Percentiles rank a stretch among this genome's conserved stretches.
Conservation (phyloP, 225 moss, liverwort and hornwort species). For the Marchantia polymorpha region DNA sequence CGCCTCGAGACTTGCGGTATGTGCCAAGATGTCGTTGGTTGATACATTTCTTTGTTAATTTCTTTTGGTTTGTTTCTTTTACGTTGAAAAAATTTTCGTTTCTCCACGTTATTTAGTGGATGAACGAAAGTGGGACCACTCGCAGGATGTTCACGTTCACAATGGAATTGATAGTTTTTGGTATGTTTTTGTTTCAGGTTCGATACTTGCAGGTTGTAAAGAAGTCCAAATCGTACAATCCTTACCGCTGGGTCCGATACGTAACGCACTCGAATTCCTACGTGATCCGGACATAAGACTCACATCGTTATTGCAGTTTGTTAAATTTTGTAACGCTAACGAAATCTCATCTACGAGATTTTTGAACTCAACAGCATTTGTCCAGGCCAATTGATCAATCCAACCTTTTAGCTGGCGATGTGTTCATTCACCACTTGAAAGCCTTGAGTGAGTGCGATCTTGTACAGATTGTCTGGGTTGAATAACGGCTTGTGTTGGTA, state of each 20-base stretch:
- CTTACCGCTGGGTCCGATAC: conserved; percentile 97
- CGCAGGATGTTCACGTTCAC: no score
- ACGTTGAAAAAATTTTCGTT: no score
- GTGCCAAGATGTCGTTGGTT: background rate
- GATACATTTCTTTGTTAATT: background rate
- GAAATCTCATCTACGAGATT: conserved; percentile 5
- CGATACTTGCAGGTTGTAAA: conserved; percentile 94
- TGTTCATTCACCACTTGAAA: background rate
- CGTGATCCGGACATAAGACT: conserved; percentile 71
- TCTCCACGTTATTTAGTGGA: background rate
- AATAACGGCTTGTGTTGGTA: background rate
- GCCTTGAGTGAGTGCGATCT: no score
- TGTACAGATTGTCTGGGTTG: background rate
- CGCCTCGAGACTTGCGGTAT: conserved; percentile 88
- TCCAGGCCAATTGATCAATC: background rate
- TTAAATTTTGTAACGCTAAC: background rate
- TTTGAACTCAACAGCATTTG: background rate
- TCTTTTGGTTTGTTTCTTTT: no score
- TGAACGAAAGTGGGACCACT: no score
- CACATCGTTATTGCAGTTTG: background rate
- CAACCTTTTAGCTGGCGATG: background rate
- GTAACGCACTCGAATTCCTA: conserved; percentile 93
- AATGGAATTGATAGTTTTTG: background rate
- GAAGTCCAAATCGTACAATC: conserved; percentile 86
- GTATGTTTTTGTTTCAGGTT: conserved; percentile 52